These are phyloP conservation scores for Lignosus rhinocerotis DNA, from an alignment of 1,284 basidiomycete genomes.

Conservation along the genomic window DNA sequence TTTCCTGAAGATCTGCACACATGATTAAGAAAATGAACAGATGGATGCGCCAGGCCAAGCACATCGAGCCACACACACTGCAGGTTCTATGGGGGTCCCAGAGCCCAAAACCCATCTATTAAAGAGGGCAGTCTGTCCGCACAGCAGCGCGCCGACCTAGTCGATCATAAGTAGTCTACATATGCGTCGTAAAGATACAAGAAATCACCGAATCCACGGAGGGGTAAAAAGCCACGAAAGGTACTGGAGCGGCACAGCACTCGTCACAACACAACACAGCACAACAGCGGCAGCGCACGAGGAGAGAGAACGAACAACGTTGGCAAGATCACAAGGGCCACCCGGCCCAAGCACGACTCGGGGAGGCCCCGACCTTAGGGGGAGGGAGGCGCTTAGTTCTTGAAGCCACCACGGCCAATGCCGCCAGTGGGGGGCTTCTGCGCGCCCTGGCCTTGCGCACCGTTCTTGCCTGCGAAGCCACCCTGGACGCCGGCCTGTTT, in stretches of 20 bases:
- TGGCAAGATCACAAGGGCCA: background rate
- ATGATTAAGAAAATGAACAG: too few relatives aligned
- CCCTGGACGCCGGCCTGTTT: conserved; percentile 22
- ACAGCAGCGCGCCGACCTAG: conserved; percentile 23
- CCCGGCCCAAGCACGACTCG: background rate
- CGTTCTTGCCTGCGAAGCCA: conserved; percentile 13
- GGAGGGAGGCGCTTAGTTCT: background rate
- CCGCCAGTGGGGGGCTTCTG: background rate
- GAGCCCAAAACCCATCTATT: conserved; percentile 17
- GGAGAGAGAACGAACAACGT: background rate
- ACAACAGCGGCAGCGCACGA: background rate
- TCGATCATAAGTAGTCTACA: conserved; percentile 16
- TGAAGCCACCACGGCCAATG: background rate
- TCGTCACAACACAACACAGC: background rate
- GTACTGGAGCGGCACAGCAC: conserved; percentile 5
- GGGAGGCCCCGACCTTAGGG: background rate
- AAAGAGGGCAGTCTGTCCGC: conserved; percentile 19
- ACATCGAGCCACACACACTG: too few relatives aligned
- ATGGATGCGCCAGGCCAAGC: too few relatives aligned
- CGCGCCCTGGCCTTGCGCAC: conserved; percentile 2
- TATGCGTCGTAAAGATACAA: conserved; percentile 9
- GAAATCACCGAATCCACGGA: conserved; percentile 5
- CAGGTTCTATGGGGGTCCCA: conserved; percentile 4
- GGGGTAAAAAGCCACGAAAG: background rate
- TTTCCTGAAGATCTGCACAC: too few relatives aligned